These are phyloP conservation scores for Pseudopediastrum boryanum DNA, from an alignment of 139 green algal species.

Conservation along the genomic window DNA sequence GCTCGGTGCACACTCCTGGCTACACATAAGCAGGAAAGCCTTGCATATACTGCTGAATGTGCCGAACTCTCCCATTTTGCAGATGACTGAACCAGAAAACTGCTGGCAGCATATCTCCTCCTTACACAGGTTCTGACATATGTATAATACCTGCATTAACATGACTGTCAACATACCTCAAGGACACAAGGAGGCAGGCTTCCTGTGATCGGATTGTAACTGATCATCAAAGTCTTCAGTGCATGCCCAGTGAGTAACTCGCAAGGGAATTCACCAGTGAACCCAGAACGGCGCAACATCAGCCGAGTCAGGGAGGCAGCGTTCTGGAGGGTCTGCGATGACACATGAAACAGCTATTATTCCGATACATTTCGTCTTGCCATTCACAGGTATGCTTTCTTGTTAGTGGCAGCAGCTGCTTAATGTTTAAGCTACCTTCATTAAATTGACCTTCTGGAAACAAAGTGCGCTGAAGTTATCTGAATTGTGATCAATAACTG, in stretches of 20 bases:
- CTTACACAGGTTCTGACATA: not conserved
- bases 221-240: slow-evolving; percentile 26
- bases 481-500: too few relatives aligned
- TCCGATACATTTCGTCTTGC: too few relatives aligned
- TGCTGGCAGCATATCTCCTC: too few relatives aligned
- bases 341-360: too few relatives aligned
- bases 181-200: slow-evolving; percentile 22
- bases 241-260: slow-evolving; percentile 8
- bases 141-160: not conserved
- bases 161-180: not conserved
- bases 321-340: too few relatives aligned
- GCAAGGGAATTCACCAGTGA: slow-evolving; percentile 24
- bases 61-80: not conserved
- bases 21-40: not conserved
- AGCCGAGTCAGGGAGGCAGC: not conserved
- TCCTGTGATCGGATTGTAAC: slow-evolving; percentile 12
- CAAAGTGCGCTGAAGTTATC: too few relatives aligned
- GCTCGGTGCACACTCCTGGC: too few relatives aligned
- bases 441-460: too few relatives aligned
- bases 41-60: not conserved
- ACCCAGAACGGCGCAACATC: slow-evolving; percentile 23
- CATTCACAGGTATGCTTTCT: too few relatives aligned
- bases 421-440: too few relatives aligned
- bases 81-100: not conserved
- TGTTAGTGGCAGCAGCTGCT: too few relatives aligned